Conservation (phyloP, 371 early-diverging fungal genomes). For the Apophysomyces trapeziformis region DNA sequence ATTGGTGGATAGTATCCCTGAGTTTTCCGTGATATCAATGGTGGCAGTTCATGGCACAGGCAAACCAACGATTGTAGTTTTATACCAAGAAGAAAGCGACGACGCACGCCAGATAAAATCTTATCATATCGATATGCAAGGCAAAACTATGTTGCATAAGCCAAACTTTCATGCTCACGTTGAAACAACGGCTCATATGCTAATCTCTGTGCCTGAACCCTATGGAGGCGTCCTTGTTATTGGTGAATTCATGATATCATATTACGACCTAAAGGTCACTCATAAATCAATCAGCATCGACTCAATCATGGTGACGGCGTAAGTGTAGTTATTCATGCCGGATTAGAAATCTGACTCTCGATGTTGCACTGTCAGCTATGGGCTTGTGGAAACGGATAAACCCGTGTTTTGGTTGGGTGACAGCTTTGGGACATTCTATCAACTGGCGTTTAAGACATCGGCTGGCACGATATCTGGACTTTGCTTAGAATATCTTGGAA, state of each 20-base stretch:
- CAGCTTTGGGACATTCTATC: slow-evolving; percentile 20
- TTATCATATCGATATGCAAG: slow-evolving; percentile 57
- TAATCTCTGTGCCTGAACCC: slow-evolving; percentile 63
- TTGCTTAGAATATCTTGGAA: slow-evolving; percentile 13
- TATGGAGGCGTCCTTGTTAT: slow-evolving; percentile 71
- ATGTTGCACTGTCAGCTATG: slow-evolving; percentile 32
- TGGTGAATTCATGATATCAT: slow-evolving; percentile 72
- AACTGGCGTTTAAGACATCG: slow-evolving; percentile 12
- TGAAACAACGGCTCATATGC: slow-evolving; percentile 55
- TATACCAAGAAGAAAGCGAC: slow-evolving; percentile 66
- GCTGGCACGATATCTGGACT: slow-evolving; percentile 5
- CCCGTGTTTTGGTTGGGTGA: slow-evolving; percentile 78
- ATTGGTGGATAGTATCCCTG: slow-evolving; percentile 57
- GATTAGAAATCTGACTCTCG: neutral
- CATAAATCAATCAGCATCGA: slow-evolving; percentile 55
- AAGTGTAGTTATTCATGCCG: neutral
- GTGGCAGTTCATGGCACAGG: slow-evolving; percentile 50
- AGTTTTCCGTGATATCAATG: slow-evolving; percentile 67
- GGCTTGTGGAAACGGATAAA: slow-evolving; percentile 43
- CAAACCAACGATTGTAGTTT: slow-evolving; percentile 63
- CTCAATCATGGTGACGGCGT: slow-evolving; percentile 43
- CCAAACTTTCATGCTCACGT: slow-evolving; percentile 46
- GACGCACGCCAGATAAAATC: slow-evolving; percentile 62
- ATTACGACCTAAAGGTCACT: slow-evolving; percentile 39
- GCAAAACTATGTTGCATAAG: slow-evolving; percentile 38